phyloP scores from a whole-genome alignment of 495 filamentous ascomycete genomes.

The Trichoderma reesei region DNA sequence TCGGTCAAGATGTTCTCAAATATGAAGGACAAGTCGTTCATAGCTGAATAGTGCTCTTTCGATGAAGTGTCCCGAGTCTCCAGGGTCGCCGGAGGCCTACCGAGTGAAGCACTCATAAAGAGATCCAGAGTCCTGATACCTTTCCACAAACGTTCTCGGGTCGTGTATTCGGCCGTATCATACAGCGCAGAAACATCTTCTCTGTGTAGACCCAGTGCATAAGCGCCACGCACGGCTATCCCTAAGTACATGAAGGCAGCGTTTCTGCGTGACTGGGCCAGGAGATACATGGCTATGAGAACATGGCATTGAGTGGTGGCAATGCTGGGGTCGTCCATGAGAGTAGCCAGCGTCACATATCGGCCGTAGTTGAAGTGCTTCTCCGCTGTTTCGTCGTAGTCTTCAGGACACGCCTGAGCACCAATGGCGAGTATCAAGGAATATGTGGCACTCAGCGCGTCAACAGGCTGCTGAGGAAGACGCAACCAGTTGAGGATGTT shows the following conservation, averaged over 20 bases:
- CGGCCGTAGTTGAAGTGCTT: conserved; percentile 33
- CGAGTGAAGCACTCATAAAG: conserved; percentile 28
- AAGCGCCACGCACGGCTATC: background rate
- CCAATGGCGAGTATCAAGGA: conserved; percentile 37
- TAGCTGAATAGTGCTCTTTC: conserved; percentile 6
- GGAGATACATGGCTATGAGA: background rate
- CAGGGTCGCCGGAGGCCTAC: conserved; percentile 6
- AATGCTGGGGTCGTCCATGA: conserved; percentile 35
- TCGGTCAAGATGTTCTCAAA: conserved; percentile 5
- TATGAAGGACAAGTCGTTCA: conserved; percentile 3
- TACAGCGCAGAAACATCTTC: background rate
- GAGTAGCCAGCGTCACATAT: conserved; percentile 26
- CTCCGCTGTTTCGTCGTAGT: conserved; percentile 15
- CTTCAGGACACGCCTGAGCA: conserved; percentile 27
- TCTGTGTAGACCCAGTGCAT: background rate
- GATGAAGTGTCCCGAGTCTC: conserved; percentile 8
- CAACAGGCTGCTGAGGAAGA: background rate
- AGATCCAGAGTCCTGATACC: conserved; percentile 35
- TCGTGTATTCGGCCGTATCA: background rate
- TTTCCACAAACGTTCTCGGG: conserved; percentile 29
- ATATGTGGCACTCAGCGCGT: conserved; percentile 16
- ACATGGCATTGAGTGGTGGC: background rate
- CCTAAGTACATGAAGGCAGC: background rate
- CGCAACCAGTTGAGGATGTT: background rate
- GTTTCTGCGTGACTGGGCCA: background rate